phyloP scores from a whole-genome alignment of 2,329 filamentous ascomycete species.

The Dactylella cylindrospora region DNA sequence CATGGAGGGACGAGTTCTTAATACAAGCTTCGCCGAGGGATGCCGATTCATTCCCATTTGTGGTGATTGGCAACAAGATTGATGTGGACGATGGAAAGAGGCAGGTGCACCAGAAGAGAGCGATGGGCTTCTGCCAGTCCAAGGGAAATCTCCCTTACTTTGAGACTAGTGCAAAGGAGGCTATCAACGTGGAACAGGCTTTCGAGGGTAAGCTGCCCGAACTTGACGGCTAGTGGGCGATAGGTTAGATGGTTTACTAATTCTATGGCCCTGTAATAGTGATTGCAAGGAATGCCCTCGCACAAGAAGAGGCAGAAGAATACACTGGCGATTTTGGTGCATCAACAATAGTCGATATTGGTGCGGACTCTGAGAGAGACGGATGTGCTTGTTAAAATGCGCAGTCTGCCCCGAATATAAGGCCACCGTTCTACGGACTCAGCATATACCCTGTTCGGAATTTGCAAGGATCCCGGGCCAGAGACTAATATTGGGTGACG shows the following conservation, averaged over 20 bases:
- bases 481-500: background rate
- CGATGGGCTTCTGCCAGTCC: slow-evolving; percentile 95
- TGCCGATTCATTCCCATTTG: slow-evolving; percentile 96
- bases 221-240: background rate
- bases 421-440: background rate
- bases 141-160: slow-evolving; percentile 98
- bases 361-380: slow-evolving; percentile 89
- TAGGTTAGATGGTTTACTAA: background rate
- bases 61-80: slow-evolving; percentile 98
- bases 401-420: background rate
- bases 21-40: slow-evolving; percentile 96
- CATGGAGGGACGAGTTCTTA: slow-evolving; percentile 96
- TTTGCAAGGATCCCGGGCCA: too few relatives aligned
- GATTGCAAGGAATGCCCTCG: slow-evolving; percentile 91
- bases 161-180: slow-evolving; percentile 98
- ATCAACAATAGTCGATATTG: slow-evolving; percentile 80
- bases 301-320: slow-evolving; percentile 96
- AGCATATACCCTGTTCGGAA: background rate
- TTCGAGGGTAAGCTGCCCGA: slow-evolving; percentile 60
- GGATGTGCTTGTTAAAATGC: slow-evolving; percentile 80
- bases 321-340: slow-evolving; percentile 97
- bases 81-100: slow-evolving; percentile 97
- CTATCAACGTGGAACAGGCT: slow-evolving; percentile 92
- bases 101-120: slow-evolving; percentile 89
- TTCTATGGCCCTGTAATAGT: slow-evolving; percentile 59